Conservation (phyloP, 306 rosid genomes). For the Purshia tridentata region DNA sequence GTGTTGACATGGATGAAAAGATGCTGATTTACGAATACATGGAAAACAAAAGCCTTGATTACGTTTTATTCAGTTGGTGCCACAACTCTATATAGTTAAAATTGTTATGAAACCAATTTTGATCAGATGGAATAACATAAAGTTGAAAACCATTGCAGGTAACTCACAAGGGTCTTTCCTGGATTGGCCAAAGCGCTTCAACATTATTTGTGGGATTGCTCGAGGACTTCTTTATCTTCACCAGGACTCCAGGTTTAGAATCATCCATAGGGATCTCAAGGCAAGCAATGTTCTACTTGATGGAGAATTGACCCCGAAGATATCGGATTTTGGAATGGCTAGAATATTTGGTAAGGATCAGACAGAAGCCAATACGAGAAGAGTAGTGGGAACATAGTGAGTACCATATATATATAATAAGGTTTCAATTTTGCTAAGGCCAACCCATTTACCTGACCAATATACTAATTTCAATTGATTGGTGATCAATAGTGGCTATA, state of each 20-base stretch:
- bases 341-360: constrained; percentile 57
- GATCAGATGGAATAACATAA: background rate
- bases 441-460: constrained; percentile 1
- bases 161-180: constrained; percentile 31
- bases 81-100: background rate
- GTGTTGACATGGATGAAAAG: constrained; percentile 56
- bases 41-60: constrained; percentile 71
- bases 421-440: background rate
- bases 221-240: constrained; percentile 79
- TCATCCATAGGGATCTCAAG: constrained; percentile 82
- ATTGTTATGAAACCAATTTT: background rate
- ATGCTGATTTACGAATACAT: constrained; percentile 69
- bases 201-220: constrained; percentile 65
- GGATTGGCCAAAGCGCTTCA: constrained; percentile 56
- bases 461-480: constrained; percentile 11
- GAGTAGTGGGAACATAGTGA: constrained; percentile 86
- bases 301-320: constrained; percentile 59
- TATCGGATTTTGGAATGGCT: constrained; percentile 86
- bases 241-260: constrained; percentile 69
- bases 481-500: constrained; percentile 52
- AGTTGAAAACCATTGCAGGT: constrained; percentile 30
- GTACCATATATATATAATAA: constrained; percentile 22
- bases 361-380: constrained; percentile 58
- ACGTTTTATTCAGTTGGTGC: constrained; percentile 57
- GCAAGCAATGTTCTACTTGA: constrained; percentile 73